These are phyloP conservation scores for Parietaria judaica DNA, from an alignment of 306 rosid genomes.

Conservation along the genomic window DNA sequence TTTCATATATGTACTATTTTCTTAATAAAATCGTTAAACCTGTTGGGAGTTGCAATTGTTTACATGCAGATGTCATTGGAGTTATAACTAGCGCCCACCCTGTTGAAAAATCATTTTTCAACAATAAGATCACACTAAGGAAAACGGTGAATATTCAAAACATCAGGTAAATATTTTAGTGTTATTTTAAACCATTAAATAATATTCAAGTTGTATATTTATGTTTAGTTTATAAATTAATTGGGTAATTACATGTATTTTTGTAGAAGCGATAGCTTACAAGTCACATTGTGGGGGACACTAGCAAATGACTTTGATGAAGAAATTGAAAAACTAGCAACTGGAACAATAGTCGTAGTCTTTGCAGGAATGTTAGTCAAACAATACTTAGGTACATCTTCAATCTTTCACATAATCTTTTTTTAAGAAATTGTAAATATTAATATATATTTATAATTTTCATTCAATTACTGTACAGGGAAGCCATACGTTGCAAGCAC, in stretches of 20 bases:
- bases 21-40: not conserved
- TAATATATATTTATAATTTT: not conserved
- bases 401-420: no score
- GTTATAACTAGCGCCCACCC: not conserved
- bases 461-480: not conserved
- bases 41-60: not conserved
- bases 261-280: not conserved
- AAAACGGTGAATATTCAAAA: not conserved
- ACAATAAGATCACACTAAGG: not conserved
- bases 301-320: not conserved
- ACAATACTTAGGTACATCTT: not conserved
- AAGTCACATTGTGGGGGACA: not conserved
- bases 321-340: not conserved
- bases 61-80: not conserved
- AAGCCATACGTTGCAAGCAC: not conserved
- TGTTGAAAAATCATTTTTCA: not conserved
- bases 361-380: not conserved
- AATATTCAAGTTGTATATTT: not conserved
- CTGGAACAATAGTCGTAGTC: not conserved
- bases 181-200: no score
- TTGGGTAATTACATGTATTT: not conserved
- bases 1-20: not conserved
- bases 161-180: not conserved
- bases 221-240: not conserved
- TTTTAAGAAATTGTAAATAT: not conserved